Conservation (phyloP, 2,329 filamentous ascomycete genomes). For the Scedosporium aurantiacum region DNA sequence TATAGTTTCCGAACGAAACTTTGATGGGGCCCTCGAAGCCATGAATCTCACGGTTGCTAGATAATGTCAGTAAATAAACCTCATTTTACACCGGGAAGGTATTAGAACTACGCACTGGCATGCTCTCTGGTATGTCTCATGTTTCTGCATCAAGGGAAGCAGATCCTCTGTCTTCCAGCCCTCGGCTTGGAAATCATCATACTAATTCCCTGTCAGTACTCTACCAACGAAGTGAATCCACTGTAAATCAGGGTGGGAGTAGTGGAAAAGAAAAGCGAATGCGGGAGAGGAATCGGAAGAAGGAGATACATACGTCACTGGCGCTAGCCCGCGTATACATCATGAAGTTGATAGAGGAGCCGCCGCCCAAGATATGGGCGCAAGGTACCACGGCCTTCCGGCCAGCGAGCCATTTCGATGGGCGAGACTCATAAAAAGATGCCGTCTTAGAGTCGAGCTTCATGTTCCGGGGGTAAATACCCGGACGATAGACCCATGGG, state of each 20-base stretch:
- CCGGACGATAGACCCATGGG: slow-evolving; percentile 65
- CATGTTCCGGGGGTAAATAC: slow-evolving; percentile 71
- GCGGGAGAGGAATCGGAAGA: slow-evolving; percentile 25
- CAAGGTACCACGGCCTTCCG: slow-evolving; percentile 64
- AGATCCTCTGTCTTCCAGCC: slow-evolving; percentile 71
- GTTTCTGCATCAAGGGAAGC: slow-evolving; percentile 67
- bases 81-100: background rate
- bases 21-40: slow-evolving; percentile 74
- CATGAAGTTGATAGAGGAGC: slow-evolving; percentile 70
- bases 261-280: slow-evolving; percentile 40
- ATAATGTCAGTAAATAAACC: background rate
- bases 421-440: slow-evolving; percentile 68
- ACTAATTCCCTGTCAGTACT: slow-evolving; percentile 41
- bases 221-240: no score
- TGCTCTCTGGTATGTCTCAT: slow-evolving; percentile 64
- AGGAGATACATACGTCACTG: slow-evolving; percentile 1
- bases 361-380: slow-evolving; percentile 61
- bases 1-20: slow-evolving; percentile 71
- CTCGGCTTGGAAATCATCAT: slow-evolving; percentile 69
- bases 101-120: slow-evolving; percentile 26
- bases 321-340: slow-evolving; percentile 24
- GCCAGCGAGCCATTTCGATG: slow-evolving; percentile 61
- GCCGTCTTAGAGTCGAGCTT: slow-evolving; percentile 70
- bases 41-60: slow-evolving; percentile 45
- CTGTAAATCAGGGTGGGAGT: background rate